Evolutionary conservation across 1,284 basidiomycete species (phyloP).

Genomic region (Ustilago nuda): DNA sequence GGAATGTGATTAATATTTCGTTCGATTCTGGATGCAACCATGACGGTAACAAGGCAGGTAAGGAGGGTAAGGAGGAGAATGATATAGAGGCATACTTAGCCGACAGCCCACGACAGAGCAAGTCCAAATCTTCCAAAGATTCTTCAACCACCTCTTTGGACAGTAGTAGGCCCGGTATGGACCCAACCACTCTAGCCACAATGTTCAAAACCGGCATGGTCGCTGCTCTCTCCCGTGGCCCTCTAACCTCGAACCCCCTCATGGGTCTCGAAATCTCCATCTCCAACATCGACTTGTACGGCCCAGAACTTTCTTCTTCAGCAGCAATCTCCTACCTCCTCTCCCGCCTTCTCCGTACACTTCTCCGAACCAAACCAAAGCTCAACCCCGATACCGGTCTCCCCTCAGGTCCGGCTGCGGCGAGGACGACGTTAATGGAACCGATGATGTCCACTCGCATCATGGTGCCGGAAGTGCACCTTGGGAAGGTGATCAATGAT

Average conservation of each 20-base stretch:
- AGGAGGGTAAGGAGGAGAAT: constrained; percentile 10
- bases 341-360: constrained; percentile 45
- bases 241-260: constrained; percentile 61
- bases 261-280: constrained; percentile 51
- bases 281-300: constrained; percentile 46
- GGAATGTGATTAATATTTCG: constrained; percentile 54
- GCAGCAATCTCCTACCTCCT: constrained; percentile 54
- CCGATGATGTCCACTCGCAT: constrained; percentile 65
- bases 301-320: constrained; percentile 49
- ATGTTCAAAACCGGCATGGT: constrained; percentile 42
- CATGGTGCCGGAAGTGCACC: constrained; percentile 38
- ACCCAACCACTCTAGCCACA: constrained; percentile 20
- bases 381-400: constrained; percentile 19
- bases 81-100: constrained; percentile 31
- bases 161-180: constrained; percentile 24
- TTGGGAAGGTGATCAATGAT: constrained; percentile 64
- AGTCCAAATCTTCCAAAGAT: neutral
- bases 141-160: neutral
- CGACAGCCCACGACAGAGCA: constrained; percentile 6
- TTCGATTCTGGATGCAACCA: constrained; percentile 3
- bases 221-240: constrained; percentile 61
- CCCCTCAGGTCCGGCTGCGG: neutral
- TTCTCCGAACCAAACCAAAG: constrained; percentile 34
- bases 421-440: constrained; percentile 61
- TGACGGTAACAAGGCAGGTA: neutral